A percentile compares a stretch with the other conserved stretches of the same genome.
phyloP scores from a whole-genome alignment of 2,329 filamentous ascomycete species.

The Neofusicoccum parvum region DNA sequence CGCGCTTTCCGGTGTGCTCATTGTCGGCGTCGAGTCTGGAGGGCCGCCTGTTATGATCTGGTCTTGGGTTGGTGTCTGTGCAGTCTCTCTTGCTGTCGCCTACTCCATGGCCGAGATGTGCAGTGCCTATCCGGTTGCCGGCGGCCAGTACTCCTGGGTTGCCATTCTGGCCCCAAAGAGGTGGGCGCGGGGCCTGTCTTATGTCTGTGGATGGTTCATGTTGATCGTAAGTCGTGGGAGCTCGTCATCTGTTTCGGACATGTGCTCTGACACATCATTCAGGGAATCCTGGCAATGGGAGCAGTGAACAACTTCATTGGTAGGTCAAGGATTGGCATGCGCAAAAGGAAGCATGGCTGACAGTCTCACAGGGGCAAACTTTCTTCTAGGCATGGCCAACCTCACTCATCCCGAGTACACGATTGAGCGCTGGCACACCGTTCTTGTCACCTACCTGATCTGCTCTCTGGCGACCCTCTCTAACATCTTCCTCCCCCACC shows the following conservation, averaged over 20 bases:
- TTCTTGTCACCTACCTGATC: constrained; percentile 55
- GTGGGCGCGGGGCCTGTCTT: constrained; percentile 39
- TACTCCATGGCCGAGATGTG: constrained; percentile 63
- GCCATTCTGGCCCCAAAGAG: constrained; percentile 55
- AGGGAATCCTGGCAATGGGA: constrained; percentile 53
- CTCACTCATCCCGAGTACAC: constrained; percentile 54
- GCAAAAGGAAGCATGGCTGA: neutral
- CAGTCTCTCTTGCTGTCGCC: constrained; percentile 55
- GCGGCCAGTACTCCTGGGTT: constrained; percentile 62
- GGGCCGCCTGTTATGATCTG: constrained; percentile 63
- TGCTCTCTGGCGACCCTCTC: constrained; percentile 47
- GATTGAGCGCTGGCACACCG: constrained; percentile 60
- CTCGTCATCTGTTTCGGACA: neutral
- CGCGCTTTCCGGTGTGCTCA: constrained; percentile 58
- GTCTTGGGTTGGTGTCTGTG: constrained; percentile 57
- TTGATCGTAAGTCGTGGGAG: constrained; percentile 25
- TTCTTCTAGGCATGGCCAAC: constrained; percentile 58
- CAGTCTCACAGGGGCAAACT: constrained; percentile 46
- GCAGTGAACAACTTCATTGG: constrained; percentile 57
- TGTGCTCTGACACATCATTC: neutral
- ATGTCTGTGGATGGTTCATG: constrained; percentile 45
- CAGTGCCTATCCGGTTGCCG: constrained; percentile 57
- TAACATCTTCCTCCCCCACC: constrained; percentile 54
- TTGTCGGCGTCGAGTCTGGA: constrained; percentile 58
- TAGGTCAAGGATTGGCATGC: neutral